Conservation (phyloP, 2,329 filamentous ascomycete species). For the Stagonosporopsis cucurbitacearum region DNA sequence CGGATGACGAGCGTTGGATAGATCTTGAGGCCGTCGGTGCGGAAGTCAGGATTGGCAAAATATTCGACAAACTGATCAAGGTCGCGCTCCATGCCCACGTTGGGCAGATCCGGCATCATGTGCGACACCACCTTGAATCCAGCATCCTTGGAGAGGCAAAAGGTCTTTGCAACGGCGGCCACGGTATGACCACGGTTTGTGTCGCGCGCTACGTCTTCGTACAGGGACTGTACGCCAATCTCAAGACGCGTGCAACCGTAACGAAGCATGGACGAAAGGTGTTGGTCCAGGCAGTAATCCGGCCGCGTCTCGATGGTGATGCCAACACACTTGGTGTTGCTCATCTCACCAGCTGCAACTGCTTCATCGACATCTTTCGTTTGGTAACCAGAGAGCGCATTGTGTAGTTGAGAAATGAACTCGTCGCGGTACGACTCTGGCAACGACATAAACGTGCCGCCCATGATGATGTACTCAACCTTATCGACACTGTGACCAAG, state of each 20-base stretch:
- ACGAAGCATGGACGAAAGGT: slow-evolving; percentile 93
- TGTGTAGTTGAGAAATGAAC: slow-evolving; percentile 95
- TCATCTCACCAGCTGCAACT: slow-evolving; percentile 93
- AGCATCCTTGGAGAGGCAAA: slow-evolving; percentile 95
- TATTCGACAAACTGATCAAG: slow-evolving; percentile 97
- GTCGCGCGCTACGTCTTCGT: slow-evolving; percentile 97
- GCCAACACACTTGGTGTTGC: slow-evolving; percentile 95
- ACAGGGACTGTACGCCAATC: slow-evolving; percentile 93
- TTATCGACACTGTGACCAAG: slow-evolving; percentile 98
- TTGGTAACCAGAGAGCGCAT: slow-evolving; percentile 94
- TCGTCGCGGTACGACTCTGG: slow-evolving; percentile 86
- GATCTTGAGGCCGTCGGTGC: slow-evolving; percentile 96
- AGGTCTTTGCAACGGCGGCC: slow-evolving; percentile 92
- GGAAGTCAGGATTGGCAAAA: slow-evolving; percentile 94
- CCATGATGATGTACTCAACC: slow-evolving; percentile 99
- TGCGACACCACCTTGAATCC: slow-evolving; percentile 99
- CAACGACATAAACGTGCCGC: slow-evolving; percentile 98
- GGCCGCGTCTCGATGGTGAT: slow-evolving; percentile 98
- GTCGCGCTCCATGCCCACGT: slow-evolving; percentile 98
- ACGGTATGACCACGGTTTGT: slow-evolving; percentile 98
- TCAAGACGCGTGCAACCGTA: slow-evolving; percentile 96
- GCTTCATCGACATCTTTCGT: slow-evolving; percentile 95
- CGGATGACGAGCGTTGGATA: slow-evolving; percentile 97
- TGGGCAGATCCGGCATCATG: slow-evolving; percentile 99
- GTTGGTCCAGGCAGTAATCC: slow-evolving; percentile 95